A percentile compares a stretch with the other conserved stretches of the same genome.
phyloP scores from a whole-genome alignment of 176 grass and related monocot species.

The Aegilops sharonensis region DNA sequence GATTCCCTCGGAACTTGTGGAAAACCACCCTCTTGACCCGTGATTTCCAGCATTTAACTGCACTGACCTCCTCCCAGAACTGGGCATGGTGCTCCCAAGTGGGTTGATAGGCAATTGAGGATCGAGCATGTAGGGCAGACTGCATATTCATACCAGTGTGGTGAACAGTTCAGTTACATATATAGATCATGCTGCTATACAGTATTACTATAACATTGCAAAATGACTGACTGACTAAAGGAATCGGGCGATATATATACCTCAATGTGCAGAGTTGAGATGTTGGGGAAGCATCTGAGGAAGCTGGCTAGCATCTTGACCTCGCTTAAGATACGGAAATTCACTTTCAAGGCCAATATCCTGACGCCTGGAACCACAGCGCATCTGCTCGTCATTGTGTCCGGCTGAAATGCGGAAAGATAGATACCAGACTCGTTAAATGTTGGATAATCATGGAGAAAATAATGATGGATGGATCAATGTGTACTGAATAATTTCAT shows the following conservation, averaged over 20 bases:
- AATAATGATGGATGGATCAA: not conserved
- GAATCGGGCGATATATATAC: not conserved
- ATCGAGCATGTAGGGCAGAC: not conserved
- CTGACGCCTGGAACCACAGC: not conserved
- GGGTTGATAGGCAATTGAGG: not conserved
- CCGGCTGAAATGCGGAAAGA: not conserved
- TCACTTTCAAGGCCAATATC: constrained; percentile 4
- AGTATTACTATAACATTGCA: not conserved
- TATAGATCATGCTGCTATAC: not conserved
- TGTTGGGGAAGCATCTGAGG: constrained; percentile 34
- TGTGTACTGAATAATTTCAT: not conserved
- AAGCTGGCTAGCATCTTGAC: constrained; percentile 9
- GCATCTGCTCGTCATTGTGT: not conserved
- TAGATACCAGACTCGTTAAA: not conserved
- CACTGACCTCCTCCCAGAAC: not conserved
- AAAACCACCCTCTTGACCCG: constrained; percentile 4
- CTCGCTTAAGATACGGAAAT: not conserved
- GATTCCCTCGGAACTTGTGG: not conserved
- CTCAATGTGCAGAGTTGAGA: constrained; percentile 14
- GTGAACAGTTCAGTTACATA: not conserved
- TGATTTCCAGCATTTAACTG: not conserved
- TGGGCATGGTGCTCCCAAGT: not conserved
- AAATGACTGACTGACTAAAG: not conserved
- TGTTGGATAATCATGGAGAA: not conserved
- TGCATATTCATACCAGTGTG: constrained; percentile 11